Base-by-base conservation (phyloP, 2,329 filamentous ascomycete species). In the Aspergillus luchuensis region DNA sequence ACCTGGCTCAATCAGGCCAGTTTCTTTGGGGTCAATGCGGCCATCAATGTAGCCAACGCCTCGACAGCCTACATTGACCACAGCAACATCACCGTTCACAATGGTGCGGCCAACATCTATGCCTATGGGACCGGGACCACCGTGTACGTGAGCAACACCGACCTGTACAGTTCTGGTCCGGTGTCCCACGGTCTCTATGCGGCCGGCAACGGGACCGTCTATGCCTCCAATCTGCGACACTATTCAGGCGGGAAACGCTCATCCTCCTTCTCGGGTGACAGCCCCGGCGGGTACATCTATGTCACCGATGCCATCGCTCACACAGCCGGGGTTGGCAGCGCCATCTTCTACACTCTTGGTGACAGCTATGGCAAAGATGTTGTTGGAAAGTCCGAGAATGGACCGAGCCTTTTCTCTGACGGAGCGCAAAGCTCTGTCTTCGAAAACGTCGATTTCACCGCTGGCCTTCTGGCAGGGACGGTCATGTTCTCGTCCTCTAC, bases 71-170 rank as follows among this genome's bases (percentile, higher is more conserved):
- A 58, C 38, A 65, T 74, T 13, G 57, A 69, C 28, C 45, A 75
- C 38, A 36, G 69, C 30, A 76, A 75, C 57, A 63, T 75, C 19
- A 76, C 73, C 4, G 64, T 67, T 1, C 73, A 76, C 61, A 74
- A 75, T 51, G 73, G 73, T 6, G 73, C 72, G 2, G 73, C 73
- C 10, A 72, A 74, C 15, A 39, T 75, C 39, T 76, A 73, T 60
- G 43, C 69, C 4, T 74, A 72, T 36, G 73, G 73, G 25, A 67
- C 64, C 4, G 69, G 65, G 39, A 72, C 69, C 0, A 57, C 66
- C 10, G 68, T 72, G 4, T 52, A 72, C 55, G 67, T 75, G 13
- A 62, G 59, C 33, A 60, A 72, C 55, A 55, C 67, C 2, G 68
- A 69, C 64, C 65, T 76, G 2, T 76, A 75, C 63, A 69, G 66